phyloP scores from a whole-genome alignment of 83 land plant genomes.

The Picea engelmannii region DNA sequence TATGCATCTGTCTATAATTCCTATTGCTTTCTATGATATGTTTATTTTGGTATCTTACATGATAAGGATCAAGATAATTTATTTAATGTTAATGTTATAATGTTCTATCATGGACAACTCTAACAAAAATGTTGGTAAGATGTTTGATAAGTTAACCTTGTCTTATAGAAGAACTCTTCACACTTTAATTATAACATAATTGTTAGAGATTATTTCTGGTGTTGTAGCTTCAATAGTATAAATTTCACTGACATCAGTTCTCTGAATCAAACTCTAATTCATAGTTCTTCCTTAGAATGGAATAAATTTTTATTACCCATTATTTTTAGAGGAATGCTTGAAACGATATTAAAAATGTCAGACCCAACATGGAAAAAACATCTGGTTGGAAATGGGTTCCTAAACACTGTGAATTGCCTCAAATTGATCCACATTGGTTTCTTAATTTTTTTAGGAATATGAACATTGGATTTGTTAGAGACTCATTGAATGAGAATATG shows the following conservation, averaged over 20 bases:
- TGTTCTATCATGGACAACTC: too few relatives aligned
- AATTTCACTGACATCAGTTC: too few relatives aligned
- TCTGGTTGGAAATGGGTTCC: constrained; percentile 88
- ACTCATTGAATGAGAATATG: too few relatives aligned
- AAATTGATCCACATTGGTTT: constrained; percentile 59
- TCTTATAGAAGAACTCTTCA: too few relatives aligned
- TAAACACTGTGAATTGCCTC: constrained; percentile 34
- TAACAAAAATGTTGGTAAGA: too few relatives aligned
- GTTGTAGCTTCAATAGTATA: too few relatives aligned
- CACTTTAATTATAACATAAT: too few relatives aligned
- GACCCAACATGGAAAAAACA: constrained; percentile 60
- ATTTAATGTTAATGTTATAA: background rate
- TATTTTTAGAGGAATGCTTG: constrained; percentile 85
- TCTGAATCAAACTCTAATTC: too few relatives aligned
- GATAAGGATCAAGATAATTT: background rate
- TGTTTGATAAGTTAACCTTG: too few relatives aligned
- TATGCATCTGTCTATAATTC: background rate
- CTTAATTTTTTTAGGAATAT: constrained; percentile 54
- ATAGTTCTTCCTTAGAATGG: too few relatives aligned
- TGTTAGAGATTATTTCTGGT: too few relatives aligned
- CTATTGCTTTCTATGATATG: background rate
- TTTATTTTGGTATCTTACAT: background rate
- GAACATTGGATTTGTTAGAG: constrained; percentile 79
- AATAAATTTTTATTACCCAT: too few relatives aligned
- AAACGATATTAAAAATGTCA: constrained; percentile 79